Percentiles rank a stretch among this genome's conserved stretches.
These are phyloP conservation scores for Saturnispora gosingensis DNA, from an alignment of 805 yeast species.

Conservation along the genomic window DNA sequence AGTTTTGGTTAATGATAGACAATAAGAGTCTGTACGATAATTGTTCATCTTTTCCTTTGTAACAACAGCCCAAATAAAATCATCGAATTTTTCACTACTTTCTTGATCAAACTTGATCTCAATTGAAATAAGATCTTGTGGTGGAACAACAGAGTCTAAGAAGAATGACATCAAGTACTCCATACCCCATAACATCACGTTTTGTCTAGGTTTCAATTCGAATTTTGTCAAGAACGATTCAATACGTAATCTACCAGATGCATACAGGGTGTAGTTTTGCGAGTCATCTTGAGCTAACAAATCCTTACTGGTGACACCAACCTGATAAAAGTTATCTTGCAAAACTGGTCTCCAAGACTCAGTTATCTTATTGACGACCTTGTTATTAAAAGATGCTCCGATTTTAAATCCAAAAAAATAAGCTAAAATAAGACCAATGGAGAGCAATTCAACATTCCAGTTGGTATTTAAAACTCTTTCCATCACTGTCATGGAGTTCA, in stretches of 20 bases:
- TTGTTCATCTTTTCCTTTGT: conserved; percentile 76
- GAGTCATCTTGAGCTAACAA: conserved; percentile 53
- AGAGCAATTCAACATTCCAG: conserved; percentile 67
- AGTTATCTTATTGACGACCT: conserved; percentile 46
- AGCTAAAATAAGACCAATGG: conserved; percentile 40
- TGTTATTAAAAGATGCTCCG: conserved; percentile 54
- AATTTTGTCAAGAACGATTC: conserved; percentile 52
- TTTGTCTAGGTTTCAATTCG: conserved; percentile 71
- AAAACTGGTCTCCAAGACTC: conserved; percentile 39
- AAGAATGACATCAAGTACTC: conserved; percentile 55
- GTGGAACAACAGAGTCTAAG: conserved; percentile 44
- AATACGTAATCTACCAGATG: conserved; percentile 81
- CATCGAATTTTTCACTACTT: conserved; percentile 40
- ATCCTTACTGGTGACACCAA: conserved; percentile 45
- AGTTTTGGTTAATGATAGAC: conserved; percentile 75
- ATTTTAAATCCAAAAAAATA: conserved; percentile 42
- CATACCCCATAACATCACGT: conserved; percentile 53
- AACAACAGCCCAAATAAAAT: conserved; percentile 75
- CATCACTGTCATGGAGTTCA: conserved; percentile 46
- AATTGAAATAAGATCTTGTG: conserved; percentile 54
- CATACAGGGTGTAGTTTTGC: conserved; percentile 58
- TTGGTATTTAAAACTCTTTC: conserved; percentile 54
- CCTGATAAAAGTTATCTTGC: conserved; percentile 65
- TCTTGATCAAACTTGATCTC: conserved; percentile 45
- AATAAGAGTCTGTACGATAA: conserved; percentile 69